Percentiles rank a stretch among this genome's conserved stretches.
phyloP scores from a whole-genome alignment of 257 asterid genomes.

The Nicotiana attenuata region DNA sequence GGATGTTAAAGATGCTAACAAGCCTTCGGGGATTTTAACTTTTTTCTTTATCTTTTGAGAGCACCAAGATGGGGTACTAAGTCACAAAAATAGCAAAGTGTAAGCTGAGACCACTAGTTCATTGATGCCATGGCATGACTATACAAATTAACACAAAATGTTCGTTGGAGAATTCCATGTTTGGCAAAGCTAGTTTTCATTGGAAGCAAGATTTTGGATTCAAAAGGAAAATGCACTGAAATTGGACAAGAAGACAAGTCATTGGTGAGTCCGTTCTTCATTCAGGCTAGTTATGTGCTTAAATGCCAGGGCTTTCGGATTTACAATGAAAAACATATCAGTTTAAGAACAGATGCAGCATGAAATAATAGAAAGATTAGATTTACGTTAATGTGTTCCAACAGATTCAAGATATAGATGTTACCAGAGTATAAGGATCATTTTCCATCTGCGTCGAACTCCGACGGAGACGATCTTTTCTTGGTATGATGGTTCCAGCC shows the following conservation, averaged over 20 bases:
- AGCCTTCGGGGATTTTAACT: neutral
- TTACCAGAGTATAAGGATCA: constrained; percentile 97
- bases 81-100: neutral
- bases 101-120: neutral
- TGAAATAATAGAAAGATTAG: neutral
- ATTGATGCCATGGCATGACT: neutral
- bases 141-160: neutral
- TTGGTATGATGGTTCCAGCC: constrained; percentile 89
- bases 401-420: neutral
- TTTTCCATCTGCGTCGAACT: constrained; percentile 94
- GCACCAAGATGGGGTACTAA: neutral
- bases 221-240: neutral
- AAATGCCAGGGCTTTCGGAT: neutral
- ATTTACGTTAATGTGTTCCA: neutral
- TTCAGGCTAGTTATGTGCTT: neutral
- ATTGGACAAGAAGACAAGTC: neutral
- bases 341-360: neutral
- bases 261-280: neutral
- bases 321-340: neutral
- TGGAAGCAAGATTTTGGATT: neutral
- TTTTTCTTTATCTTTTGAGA: neutral
- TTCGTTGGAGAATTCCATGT: neutral
- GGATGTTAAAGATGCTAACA: neutral
- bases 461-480: constrained; percentile 87
- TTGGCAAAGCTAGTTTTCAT: neutral